Evolutionary conservation across 345 rosid genomes (phyloP).

Genomic region (Schrenkiella parvula): DNA sequence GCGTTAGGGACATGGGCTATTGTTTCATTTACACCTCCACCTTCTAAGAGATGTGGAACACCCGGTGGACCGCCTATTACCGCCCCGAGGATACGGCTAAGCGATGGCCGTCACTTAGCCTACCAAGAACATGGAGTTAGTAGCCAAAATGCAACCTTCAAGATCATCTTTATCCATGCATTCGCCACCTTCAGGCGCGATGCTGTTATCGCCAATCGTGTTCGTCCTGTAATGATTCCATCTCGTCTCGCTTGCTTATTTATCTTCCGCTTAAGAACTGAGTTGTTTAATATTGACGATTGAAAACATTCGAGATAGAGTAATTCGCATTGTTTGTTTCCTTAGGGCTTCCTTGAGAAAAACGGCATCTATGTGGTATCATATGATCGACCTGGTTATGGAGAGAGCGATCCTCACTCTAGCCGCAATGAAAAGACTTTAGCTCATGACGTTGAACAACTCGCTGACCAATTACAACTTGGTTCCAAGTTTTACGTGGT

Average conservation of each 20-base stretch:
- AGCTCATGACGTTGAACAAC: slow-evolving; percentile 74
- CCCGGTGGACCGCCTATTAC: slow-evolving; percentile 49
- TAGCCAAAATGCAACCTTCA: slow-evolving; percentile 47
- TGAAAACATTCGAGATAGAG: too few relatives aligned
- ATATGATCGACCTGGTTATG: slow-evolving; percentile 76
- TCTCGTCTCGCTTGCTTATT: not conserved
- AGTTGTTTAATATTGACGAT: too few relatives aligned
- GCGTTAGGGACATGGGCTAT: slow-evolving; percentile 45
- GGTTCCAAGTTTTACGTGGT: slow-evolving; percentile 66
- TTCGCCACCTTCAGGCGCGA: slow-evolving; percentile 45
- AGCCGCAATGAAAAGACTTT: slow-evolving; percentile 51
- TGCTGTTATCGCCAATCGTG: slow-evolving; percentile 29
- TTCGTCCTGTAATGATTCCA: slow-evolving; percentile 34
- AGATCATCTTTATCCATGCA: slow-evolving; percentile 47
- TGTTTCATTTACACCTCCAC: slow-evolving; percentile 44
- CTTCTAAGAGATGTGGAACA: slow-evolving; percentile 44
- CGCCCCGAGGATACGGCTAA: slow-evolving; percentile 50
- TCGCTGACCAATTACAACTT: slow-evolving; percentile 78
- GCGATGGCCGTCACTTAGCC: slow-evolving; percentile 58
- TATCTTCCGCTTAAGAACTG: too few relatives aligned
- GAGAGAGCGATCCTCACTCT: slow-evolving; percentile 32
- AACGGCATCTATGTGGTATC: slow-evolving; percentile 55
- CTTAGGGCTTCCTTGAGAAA: slow-evolving; percentile 70
- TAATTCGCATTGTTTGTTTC: not conserved
- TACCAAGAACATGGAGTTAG: slow-evolving; percentile 55